Percentiles rank a stretch among this genome's conserved stretches.
phyloP scores from a whole-genome alignment of 139 green algal genomes.

The Coelastrella sp. region DNA sequence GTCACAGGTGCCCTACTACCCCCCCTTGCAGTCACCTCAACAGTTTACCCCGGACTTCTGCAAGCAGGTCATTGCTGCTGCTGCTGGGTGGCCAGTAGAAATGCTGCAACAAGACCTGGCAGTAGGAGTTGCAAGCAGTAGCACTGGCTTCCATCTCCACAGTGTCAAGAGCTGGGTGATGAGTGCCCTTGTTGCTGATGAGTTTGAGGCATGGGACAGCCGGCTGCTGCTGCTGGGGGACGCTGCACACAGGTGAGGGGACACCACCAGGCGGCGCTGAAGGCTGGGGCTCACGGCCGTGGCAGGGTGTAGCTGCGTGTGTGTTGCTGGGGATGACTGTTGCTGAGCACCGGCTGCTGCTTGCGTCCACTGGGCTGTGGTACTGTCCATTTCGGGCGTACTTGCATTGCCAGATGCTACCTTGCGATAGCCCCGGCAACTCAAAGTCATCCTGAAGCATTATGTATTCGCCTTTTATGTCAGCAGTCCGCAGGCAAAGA shows the following conservation, averaged over 20 bases:
- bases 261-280: too few species aligned
- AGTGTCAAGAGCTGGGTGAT: slow-evolving; percentile 88
- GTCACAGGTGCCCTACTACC: slow-evolving; percentile 92
- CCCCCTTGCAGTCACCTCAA: slow-evolving; percentile 81
- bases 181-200: slow-evolving; percentile 82
- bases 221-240: slow-evolving; percentile 90
- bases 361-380: background rate
- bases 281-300: background rate
- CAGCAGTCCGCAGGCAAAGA: too few species aligned
- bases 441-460: too few species aligned
- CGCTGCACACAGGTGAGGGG: slow-evolving; percentile 81
- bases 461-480: too few species aligned
- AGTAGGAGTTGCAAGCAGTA: background rate
- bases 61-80: slow-evolving; percentile 59
- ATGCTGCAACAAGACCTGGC: slow-evolving; percentile 33
- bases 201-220: slow-evolving; percentile 32
- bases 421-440: background rate
- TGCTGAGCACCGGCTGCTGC: background rate
- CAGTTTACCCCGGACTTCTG: slow-evolving; percentile 77
- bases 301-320: background rate
- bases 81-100: slow-evolving; percentile 49
- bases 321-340: background rate
- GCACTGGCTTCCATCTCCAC: slow-evolving; percentile 49
- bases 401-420: too few species aligned
- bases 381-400: too few species aligned